Evolutionary conservation across 371 early-diverging fungal genomes (phyloP).

Genomic region (Zancudomyces culisetae): DNA sequence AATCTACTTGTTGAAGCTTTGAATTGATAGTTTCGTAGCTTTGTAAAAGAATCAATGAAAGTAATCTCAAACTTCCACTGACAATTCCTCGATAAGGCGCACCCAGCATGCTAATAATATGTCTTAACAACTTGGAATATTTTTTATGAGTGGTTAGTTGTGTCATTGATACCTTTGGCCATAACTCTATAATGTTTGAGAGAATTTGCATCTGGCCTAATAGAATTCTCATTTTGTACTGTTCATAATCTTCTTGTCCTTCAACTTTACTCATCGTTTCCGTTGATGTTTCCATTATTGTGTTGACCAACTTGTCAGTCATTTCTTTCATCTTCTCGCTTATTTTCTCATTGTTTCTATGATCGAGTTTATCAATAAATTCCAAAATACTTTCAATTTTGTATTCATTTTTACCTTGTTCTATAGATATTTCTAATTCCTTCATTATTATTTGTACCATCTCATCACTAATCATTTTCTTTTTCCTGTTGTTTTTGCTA

Average conservation of each 20-base stretch:
- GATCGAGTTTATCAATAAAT: not conserved
- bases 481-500: not conserved
- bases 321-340: not conserved
- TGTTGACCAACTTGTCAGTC: not conserved
- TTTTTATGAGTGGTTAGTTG: not conserved
- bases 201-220: not conserved
- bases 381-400: not conserved
- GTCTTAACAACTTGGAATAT: not conserved
- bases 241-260: not conserved
- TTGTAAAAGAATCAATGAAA: not conserved
- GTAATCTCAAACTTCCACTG: not conserved
- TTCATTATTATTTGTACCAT: not conserved
- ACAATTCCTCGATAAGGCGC: constrained; percentile 1
- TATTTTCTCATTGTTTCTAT: not conserved
- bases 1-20: too few species aligned
- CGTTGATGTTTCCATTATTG: not conserved
- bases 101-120: not conserved
- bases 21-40: not conserved
- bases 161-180: not conserved
- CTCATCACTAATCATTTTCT: not conserved
- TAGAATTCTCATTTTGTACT: not conserved
- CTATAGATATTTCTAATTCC: not conserved
- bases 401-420: not conserved
- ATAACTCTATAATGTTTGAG: not conserved
- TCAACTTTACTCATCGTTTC: not conserved